Base-by-base conservation (phyloP, 1,284 basidiomycete species). In the Wallemia hederae region DNA sequence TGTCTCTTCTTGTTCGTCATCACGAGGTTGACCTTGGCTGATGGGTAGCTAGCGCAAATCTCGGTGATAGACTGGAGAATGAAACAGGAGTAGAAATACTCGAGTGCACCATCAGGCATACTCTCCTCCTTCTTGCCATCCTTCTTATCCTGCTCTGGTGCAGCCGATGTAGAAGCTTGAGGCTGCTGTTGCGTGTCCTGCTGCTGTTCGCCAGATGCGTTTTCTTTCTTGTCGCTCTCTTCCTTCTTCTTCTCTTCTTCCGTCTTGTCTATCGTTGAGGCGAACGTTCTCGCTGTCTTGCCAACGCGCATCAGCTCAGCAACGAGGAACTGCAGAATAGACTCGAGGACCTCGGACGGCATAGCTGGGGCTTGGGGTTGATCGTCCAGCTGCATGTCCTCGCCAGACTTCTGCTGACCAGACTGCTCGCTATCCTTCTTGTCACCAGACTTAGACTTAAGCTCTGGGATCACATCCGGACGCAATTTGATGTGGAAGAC, bases 31-130 rank as follows among this genome's bases (percentile, higher is more conserved):
- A 80, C 70, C 72, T 97, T 98, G 78, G 89, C 92, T 1, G 80
- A 72, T 65, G 87, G 81, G 69, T 98, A 98, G 19, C 90, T 96
- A 62, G 92, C 90, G 1, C 94, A 72, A 1, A 97, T 75, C 72
- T 98, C 92, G 0, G 88, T 87, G 59, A 97, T 74, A 64, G 82
- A 82, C 67, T 92, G 86, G 80, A 97, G 85, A 63, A 96, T 72
- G 74, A 96, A 88, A 66, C 82, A 85, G 15, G 79, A 75, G 68
- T 91, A 92, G 63, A 81, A 73, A 66, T 74, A 76, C 63, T 77
- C 74, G 26, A 66, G 66, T 17, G 66, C 64, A 24, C 61, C 61
- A 49, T 63, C 65, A 60, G 62, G 62, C 27, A 60, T 63, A 62
- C 27, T 61, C 58, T 24, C 60, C 55, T 62, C 62, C 34, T 61